Conservation (phyloP, 2,329 filamentous ascomycete species). For the Aspergillus amoenus region DNA sequence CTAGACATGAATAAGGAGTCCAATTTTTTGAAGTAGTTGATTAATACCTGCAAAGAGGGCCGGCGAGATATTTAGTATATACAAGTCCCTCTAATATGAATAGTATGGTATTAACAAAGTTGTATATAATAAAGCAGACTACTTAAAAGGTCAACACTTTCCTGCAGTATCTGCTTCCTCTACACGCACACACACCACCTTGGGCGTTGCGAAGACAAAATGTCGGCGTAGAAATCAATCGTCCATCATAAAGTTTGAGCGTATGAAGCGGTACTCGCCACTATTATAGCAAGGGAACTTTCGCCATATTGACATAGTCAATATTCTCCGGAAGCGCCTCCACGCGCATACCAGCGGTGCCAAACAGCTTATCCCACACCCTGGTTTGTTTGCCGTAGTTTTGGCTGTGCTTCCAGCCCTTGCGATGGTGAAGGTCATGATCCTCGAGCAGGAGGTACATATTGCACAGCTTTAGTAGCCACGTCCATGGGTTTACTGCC, state of each 20-base stretch:
- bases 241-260: accelerated
- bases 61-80: no score
- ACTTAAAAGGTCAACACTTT: no score
- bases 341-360: background rate
- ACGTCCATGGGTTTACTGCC: background rate
- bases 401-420: background rate
- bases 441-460: background rate
- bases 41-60: no score
- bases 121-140: no score
- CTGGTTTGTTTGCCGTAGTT: background rate
- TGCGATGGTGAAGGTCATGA: background rate
- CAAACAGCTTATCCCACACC: background rate
- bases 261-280: accelerated
- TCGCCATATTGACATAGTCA: background rate
- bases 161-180: no score
- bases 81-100: no score
- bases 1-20: no score
- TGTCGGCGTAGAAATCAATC: no score
- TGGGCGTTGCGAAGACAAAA: background rate
- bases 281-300: background rate
- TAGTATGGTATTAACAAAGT: no score
- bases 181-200: no score
- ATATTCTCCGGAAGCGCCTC: background rate
- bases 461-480: background rate
- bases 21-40: no score